These are phyloP conservation scores for Agrocybe chaxingu DNA, from an alignment of 768 basidiomycete genomes.

Conservation along the genomic window DNA sequence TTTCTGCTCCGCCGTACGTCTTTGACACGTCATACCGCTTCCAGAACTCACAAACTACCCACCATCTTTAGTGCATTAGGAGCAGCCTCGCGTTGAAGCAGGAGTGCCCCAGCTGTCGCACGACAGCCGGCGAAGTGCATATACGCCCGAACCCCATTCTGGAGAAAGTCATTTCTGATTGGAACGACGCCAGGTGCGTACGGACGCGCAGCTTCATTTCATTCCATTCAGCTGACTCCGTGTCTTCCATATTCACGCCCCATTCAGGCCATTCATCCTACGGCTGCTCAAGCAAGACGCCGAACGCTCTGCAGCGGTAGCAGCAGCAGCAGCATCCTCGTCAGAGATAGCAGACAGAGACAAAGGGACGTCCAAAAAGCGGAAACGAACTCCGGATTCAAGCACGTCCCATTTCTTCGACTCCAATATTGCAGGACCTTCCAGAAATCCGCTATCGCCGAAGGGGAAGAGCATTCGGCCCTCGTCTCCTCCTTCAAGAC, in stretches of 20 bases:
- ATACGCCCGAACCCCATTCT: constrained; percentile 67
- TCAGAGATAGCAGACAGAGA: not conserved
- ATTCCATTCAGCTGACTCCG: constrained; percentile 1
- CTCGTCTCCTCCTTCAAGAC: constrained; percentile 15
- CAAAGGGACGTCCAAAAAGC: constrained; percentile 29
- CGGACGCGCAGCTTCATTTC: not conserved
- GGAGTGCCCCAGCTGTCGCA: constrained; percentile 74
- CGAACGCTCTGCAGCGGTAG: not conserved
- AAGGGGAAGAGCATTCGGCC: constrained; percentile 5
- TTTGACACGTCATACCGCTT: not conserved
- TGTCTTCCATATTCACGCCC: not conserved
- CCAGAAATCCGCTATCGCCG: constrained; percentile 10
- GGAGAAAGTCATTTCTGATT: constrained; percentile 68
- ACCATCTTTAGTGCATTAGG: constrained; percentile 60
- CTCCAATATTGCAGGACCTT: constrained; percentile 21
- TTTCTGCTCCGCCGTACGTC: constrained; percentile 72
- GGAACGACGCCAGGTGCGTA: constrained; percentile 66
- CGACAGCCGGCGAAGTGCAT: constrained; percentile 53
- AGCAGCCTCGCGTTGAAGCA: constrained; percentile 52
- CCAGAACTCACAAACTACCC: constrained; percentile 1
- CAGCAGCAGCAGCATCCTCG: not conserved
- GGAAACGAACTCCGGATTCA: constrained; percentile 23
- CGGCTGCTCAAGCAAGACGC: constrained; percentile 34
- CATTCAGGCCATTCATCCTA: constrained; percentile 42
- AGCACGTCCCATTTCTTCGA: constrained; percentile 22